Evolutionary conservation across 441 rosid species (phyloP).

Genomic region (Populus hybrid): DNA sequence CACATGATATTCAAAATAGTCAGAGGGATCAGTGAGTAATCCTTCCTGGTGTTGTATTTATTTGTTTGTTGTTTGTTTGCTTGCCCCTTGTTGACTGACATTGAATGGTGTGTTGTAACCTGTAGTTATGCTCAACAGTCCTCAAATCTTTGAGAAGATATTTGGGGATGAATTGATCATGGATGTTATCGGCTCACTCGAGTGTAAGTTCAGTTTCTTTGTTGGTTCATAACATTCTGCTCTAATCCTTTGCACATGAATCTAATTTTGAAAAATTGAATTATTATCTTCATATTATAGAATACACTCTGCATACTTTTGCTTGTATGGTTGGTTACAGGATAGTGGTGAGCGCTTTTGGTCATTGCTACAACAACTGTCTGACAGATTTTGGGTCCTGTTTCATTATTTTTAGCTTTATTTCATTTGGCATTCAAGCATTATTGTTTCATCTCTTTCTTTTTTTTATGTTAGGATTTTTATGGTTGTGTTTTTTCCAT

Average conservation of each 20-base stretch:
- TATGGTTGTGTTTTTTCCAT: slow-evolving; percentile 3
- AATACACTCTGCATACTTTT: neutral
- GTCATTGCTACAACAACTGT: neutral
- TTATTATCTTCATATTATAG: neutral
- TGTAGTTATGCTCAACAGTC: slow-evolving; percentile 91
- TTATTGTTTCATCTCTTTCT: neutral
- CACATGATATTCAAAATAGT: slow-evolving; percentile 93
- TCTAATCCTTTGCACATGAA: neutral
- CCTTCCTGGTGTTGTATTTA: neutral
- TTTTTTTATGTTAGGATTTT: neutral
- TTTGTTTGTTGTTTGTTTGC: slow-evolving; percentile 11
- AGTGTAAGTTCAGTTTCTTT: slow-evolving; percentile 60
- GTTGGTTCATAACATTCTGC: neutral
- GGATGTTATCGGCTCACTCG: slow-evolving; percentile 95
- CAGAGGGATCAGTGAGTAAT: slow-evolving; percentile 83
- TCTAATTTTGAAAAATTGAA: slow-evolving; percentile 3
- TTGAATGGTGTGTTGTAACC: slow-evolving; percentile 20
- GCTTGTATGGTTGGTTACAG: slow-evolving; percentile 1
- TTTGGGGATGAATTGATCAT: slow-evolving; percentile 94
- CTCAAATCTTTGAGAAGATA: slow-evolving; percentile 85
- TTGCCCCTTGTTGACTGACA: slow-evolving; percentile 17
- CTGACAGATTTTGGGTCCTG: neutral
- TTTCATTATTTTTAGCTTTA: neutral
- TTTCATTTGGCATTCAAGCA: slow-evolving; percentile 6
- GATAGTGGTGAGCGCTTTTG: neutral